Percentiles rank a stretch among this genome's conserved stretches.
Evolutionary conservation across 495 filamentous ascomycete genomes (phyloP).

Genomic region (Aspergillus sclerotioniger): DNA sequence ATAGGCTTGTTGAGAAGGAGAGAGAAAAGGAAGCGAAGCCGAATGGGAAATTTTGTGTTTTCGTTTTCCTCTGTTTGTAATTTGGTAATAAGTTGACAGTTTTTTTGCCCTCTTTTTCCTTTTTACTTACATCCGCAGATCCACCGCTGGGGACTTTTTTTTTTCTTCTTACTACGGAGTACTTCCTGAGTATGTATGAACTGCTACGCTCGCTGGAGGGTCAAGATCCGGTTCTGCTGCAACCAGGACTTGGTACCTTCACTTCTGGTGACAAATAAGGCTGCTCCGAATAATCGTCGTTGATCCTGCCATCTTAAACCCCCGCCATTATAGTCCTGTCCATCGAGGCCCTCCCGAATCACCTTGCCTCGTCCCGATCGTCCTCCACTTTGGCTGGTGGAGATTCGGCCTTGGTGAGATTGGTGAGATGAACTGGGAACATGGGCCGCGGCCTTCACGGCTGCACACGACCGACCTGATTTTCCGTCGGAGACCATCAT

Average conservation of each 20-base stretch:
- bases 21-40: constrained; percentile 10
- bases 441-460: neutral
- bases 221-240: constrained; percentile 6
- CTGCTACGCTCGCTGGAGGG: neutral
- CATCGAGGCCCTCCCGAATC: constrained; percentile 6
- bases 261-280: neutral
- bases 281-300: constrained; percentile 1
- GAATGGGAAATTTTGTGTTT: constrained; percentile 35
- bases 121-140: constrained; percentile 30
- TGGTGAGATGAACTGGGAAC: neutral
- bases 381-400: constrained; percentile 13
- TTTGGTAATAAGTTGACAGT: constrained; percentile 26
- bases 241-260: neutral
- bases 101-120: constrained; percentile 18
- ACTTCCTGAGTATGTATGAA: neutral
- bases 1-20: constrained; percentile 9
- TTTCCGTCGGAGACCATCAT: neutral
- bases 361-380: constrained; percentile 12
- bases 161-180: neutral
- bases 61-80: constrained; percentile 46
- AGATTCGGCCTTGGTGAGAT: constrained; percentile 1
- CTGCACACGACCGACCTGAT: neutral
- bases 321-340: neutral
- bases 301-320: neutral
- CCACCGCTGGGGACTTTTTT: constrained; percentile 22